phyloP scores from a whole-genome alignment of 2,329 filamentous ascomycete species.

The Xenoacremonium recifei region DNA sequence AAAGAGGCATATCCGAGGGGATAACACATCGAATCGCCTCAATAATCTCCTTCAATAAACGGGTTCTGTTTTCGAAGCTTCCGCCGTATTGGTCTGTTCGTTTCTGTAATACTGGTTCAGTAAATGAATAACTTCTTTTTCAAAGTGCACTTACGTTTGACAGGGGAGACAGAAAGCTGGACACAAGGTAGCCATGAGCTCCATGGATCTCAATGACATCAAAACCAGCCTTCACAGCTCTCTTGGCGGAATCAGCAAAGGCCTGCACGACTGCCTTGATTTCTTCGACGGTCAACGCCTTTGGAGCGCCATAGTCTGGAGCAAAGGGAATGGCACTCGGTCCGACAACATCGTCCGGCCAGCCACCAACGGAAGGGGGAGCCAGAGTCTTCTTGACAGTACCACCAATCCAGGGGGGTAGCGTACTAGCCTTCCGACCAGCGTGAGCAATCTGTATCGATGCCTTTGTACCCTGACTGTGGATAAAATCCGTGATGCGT shows the following conservation, averaged over 20 bases:
- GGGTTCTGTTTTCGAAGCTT: constrained; percentile 62
- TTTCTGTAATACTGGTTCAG: constrained; percentile 34
- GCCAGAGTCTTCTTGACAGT: constrained; percentile 52
- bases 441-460: constrained; percentile 82
- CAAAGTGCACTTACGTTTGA: constrained; percentile 45
- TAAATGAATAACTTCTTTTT: neutral
- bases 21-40: constrained; percentile 50
- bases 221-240: constrained; percentile 67
- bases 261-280: constrained; percentile 64
- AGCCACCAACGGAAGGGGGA: constrained; percentile 49
- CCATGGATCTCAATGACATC: constrained; percentile 71
- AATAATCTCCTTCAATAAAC: constrained; percentile 57
- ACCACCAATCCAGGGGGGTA: constrained; percentile 61
- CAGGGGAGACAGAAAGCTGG: constrained; percentile 61
- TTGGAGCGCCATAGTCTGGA: constrained; percentile 59
- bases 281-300: constrained; percentile 65
- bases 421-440: constrained; percentile 64
- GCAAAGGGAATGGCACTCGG: constrained; percentile 58
- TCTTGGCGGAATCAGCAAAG: constrained; percentile 57
- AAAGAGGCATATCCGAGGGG: constrained; percentile 53
- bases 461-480: constrained; percentile 73
- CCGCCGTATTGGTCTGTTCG: constrained; percentile 66
- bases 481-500: constrained; percentile 73
- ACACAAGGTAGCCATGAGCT: constrained; percentile 66
- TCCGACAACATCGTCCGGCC: constrained; percentile 54